Percentiles rank a stretch among this genome's conserved stretches.
Conservation (phyloP, 176 grass and related monocot species). For the Alopecurus myosuroides region DNA sequence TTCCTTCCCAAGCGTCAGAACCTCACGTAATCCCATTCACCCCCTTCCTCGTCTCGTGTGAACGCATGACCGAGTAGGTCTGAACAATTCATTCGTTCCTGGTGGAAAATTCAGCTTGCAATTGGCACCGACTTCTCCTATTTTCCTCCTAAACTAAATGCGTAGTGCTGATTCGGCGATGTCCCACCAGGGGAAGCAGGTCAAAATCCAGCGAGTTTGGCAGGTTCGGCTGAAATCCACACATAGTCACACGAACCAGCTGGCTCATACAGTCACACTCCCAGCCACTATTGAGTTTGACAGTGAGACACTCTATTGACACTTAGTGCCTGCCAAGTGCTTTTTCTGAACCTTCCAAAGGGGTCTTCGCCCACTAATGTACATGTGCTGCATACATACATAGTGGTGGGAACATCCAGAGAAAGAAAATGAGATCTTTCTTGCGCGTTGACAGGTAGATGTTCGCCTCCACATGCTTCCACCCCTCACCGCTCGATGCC, state of each 20-base stretch:
- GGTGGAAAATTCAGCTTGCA: background rate
- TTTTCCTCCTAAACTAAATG: background rate
- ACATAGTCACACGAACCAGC: background rate
- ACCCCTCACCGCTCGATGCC: constrained; percentile 16
- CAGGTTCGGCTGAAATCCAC: constrained; percentile 31
- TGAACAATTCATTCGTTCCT: background rate
- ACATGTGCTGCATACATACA: background rate
- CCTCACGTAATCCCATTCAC: background rate
- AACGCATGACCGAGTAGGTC: background rate
- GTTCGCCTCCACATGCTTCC: constrained; percentile 29
- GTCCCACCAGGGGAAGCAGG: background rate
- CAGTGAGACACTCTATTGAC: constrained; percentile 2
- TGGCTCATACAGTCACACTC: background rate
- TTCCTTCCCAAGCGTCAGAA: background rate
- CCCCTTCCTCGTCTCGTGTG: background rate
- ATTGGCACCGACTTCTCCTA: background rate
- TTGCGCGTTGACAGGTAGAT: background rate
- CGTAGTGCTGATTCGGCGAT: background rate
- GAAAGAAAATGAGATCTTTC: background rate
- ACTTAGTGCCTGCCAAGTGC: too few relatives aligned
- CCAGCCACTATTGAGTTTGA: background rate
- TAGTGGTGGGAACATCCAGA: background rate
- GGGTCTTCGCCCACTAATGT: constrained; percentile 8
- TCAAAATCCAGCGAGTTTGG: constrained; percentile 11
- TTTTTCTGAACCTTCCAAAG: background rate